These are phyloP conservation scores for Perkinsus chesapeaki DNA, from an alignment of 169 alveolate species.

Conservation along the genomic window DNA sequence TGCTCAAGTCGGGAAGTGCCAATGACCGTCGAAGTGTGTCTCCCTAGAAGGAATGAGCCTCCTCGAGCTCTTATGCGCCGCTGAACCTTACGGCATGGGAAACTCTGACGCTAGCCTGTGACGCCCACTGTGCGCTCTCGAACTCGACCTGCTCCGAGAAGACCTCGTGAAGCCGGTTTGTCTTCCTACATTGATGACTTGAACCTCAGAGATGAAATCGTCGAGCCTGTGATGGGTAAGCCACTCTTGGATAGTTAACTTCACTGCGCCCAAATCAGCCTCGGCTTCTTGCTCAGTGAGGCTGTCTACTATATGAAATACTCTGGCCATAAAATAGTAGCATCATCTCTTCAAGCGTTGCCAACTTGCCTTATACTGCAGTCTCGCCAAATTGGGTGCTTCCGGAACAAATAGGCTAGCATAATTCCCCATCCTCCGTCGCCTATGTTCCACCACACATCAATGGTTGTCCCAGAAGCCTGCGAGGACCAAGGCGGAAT, in stretches of 20 bases:
- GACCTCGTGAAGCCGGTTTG: not conserved
- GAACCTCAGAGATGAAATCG: not conserved
- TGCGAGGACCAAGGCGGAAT: not conserved
- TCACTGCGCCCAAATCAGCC: not conserved
- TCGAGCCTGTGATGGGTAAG: not conserved
- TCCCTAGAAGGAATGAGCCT: not conserved
- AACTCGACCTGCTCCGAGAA: not conserved
- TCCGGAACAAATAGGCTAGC: slow-evolving; percentile 30
- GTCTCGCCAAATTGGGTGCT: slow-evolving; percentile 32
- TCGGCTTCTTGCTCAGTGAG: not conserved
- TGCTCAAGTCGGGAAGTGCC: not conserved
- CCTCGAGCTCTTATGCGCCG: not conserved
- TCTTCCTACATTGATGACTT: not conserved
- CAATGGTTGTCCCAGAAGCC: slow-evolving; percentile 37
- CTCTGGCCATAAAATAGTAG: not conserved
- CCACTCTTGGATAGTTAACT: not conserved
- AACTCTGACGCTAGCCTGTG: not conserved
- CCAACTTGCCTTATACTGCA: slow-evolving; percentile 16
- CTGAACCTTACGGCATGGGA: not conserved
- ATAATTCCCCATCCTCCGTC: slow-evolving; percentile 44
- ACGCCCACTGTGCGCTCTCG: not conserved
- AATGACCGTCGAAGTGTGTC: not conserved
- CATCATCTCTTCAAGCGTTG: not conserved
- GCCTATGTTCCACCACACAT: slow-evolving; percentile 44
- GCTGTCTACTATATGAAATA: not conserved